Evolutionary conservation across 305 asterid genomes (phyloP).

Genomic region (Withania somnifera): DNA sequence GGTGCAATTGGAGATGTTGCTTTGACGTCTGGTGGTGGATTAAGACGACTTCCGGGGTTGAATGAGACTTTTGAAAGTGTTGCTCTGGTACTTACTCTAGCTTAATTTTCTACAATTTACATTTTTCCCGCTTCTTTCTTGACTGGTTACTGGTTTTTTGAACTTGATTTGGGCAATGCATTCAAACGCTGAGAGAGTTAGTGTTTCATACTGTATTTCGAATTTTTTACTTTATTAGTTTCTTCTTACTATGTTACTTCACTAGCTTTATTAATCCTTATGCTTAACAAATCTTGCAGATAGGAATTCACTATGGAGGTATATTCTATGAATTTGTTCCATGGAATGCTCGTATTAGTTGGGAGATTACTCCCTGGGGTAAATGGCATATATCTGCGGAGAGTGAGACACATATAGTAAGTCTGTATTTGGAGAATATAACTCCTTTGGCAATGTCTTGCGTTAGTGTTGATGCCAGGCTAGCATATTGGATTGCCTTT

Average conservation of each 20-base stretch:
- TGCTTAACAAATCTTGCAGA: slow-evolving; percentile 31
- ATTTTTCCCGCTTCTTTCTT: background rate
- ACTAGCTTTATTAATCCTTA: background rate
- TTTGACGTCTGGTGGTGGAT: slow-evolving; percentile 78
- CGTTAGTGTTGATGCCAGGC: background rate
- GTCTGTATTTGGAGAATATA: background rate
- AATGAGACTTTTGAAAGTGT: slow-evolving; percentile 60
- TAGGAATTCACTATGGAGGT: slow-evolving; percentile 77
- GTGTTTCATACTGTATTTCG: background rate
- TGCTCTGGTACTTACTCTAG: slow-evolving; percentile 53
- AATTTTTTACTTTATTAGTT: background rate
- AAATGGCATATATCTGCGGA: slow-evolving; percentile 77
- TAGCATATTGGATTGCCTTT: background rate
- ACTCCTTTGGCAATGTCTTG: background rate
- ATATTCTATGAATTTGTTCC: slow-evolving; percentile 83
- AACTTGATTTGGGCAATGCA: background rate
- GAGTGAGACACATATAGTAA: slow-evolving; percentile 61
- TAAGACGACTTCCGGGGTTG: slow-evolving; percentile 77
- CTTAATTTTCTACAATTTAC: background rate
- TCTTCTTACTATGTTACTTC: background rate
- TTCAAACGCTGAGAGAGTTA: background rate
- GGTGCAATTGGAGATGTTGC: slow-evolving; percentile 84
- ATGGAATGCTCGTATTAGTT: slow-evolving; percentile 73
- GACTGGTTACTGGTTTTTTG: slow-evolving; percentile 1
- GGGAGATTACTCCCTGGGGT: slow-evolving; percentile 92